phyloP scores from a whole-genome alignment of 179 eudicot genomes.

The Spinacia oleracea region DNA sequence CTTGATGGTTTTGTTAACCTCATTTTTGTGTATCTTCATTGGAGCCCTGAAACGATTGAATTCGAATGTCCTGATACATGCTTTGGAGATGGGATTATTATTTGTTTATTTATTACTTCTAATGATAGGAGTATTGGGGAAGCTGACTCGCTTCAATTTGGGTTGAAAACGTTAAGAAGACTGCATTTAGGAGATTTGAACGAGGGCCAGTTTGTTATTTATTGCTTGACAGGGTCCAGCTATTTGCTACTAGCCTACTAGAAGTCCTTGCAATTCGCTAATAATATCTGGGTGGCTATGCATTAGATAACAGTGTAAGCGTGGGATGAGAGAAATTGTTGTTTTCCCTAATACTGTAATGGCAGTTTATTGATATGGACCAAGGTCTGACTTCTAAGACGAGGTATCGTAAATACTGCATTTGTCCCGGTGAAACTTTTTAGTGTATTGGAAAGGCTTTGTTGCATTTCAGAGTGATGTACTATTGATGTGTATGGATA shows the following conservation, averaged over 20 bases:
- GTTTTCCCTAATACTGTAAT: not conserved
- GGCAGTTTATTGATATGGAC: not conserved
- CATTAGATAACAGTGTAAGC: not conserved
- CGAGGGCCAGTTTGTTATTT: not conserved
- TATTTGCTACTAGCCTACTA: not conserved
- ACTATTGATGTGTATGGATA: not conserved
- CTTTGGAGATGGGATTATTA: not conserved
- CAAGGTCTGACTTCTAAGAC: not conserved
- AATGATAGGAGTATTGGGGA: no score
- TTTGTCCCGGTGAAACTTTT: not conserved
- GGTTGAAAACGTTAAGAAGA: not conserved
- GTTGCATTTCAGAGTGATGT: not conserved
- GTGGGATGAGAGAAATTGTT: not conserved
- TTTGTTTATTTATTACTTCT: no score
- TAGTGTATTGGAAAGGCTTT: not conserved
- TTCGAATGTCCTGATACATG: not conserved
- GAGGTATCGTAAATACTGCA: not conserved
- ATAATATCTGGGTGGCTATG: not conserved
- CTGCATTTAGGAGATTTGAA: not conserved
- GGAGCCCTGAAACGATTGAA: not conserved
- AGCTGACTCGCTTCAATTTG: no score
- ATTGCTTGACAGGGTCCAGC: not conserved
- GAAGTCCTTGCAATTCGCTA: not conserved
- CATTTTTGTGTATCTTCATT: no score
- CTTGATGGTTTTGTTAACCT: no score